phyloP scores from a whole-genome alignment of 129 eudicot species.

The Lactuca saligna region DNA sequence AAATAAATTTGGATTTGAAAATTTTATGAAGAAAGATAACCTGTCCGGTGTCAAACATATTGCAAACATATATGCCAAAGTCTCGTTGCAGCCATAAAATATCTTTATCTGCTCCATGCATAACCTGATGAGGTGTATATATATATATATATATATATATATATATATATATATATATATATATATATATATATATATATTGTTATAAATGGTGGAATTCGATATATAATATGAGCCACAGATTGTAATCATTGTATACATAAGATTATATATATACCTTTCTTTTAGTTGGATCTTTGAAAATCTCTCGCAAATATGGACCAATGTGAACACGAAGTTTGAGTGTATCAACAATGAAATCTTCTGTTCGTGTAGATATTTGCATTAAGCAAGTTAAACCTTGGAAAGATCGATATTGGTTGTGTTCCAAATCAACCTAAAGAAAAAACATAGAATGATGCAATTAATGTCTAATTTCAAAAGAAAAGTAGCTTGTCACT shows the following conservation, averaged over 20 bases:
- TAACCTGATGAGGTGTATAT: conserved; percentile 42
- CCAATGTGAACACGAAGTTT: conserved; percentile 77
- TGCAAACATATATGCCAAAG: conserved; percentile 88
- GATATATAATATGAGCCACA: neutral
- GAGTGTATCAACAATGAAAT: conserved; percentile 79
- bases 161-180: conserved; percentile 17
- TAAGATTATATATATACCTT: conserved; percentile 38
- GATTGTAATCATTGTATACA: neutral
- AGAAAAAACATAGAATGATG: neutral
- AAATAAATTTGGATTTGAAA: neutral
- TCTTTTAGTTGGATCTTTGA: conserved; percentile 69
- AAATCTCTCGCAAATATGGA: conserved; percentile 68
- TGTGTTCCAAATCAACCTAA: conserved; percentile 93
- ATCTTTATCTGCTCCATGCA: conserved; percentile 88
- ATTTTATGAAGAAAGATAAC: conserved; percentile 29
- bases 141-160: conserved; percentile 17
- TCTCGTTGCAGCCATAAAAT: conserved; percentile 80
- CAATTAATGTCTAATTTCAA: neutral
- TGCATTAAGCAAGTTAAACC: conserved; percentile 94
- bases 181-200: conserved; percentile 17
- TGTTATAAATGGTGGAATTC: neutral
- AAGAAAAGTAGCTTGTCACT: conserved; percentile 1
- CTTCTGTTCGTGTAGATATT: conserved; percentile 83
- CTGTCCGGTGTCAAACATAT: conserved; percentile 97
- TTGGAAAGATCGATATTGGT: conserved; percentile 82